Base-by-base conservation (phyloP, 2,329 filamentous ascomycete genomes). In the Apiospora arundinis region DNA sequence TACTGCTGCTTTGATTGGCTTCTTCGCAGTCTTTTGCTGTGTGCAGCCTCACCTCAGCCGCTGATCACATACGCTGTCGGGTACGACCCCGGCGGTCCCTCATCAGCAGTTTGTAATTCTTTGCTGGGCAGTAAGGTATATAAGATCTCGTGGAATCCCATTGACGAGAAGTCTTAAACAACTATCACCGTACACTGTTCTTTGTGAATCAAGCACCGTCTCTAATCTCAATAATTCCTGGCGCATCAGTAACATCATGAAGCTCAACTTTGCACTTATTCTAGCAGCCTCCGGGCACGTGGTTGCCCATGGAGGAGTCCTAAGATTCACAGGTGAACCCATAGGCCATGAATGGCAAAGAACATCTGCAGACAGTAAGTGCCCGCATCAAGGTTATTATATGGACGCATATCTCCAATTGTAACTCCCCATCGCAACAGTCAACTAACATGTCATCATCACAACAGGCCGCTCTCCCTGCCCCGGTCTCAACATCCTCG, bases 401-500 rank as follows among this genome's bases (percentile, higher is more conserved):
- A 48, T 48, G 4, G 42, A 45, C 42, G 2, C 42, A 45, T 2
- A 18, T 12, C 4, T 2, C 12, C 45, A 18, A n/a, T 16, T 8
- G 49, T 25, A n/a, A 52, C 46, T 11, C 11, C 2, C n/a, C 2
- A 23, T 48, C 18, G 2, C 21, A 48, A 48, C 45, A 45, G 18
- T 3, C 45, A 8, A 14, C 56, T 63, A 16, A 40, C 18, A 0
- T 1, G 2, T 14, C 32, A 16, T n/a, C 32, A 1, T 12, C 9
- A 4, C 11, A 16, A 40, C 44, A 68, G 66, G 44, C 18, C 68
- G 68, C 28, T 42, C 45, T 14, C 85, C 86, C 40, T 88, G 86
- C 71, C 85, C 86, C 0, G 85, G 86, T 81, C 78, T 88, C 70
- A 88, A 88, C 75, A 82, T 85, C 0, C 78, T 88, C 18, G 83